Base-by-base conservation (phyloP, 805 yeast species). In the Suhomyces vadensis region DNA sequence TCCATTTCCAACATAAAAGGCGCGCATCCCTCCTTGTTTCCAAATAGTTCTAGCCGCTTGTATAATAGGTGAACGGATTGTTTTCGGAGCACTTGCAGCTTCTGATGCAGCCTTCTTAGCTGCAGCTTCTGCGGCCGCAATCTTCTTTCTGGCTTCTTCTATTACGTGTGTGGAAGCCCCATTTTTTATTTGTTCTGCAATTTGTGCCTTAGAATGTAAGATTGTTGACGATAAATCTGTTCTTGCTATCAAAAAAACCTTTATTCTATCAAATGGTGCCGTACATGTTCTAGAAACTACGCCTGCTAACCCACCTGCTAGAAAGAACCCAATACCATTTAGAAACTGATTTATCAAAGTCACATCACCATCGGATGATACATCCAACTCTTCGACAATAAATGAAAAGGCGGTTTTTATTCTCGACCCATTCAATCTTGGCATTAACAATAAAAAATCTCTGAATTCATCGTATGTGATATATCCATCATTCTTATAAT, bases 1-100 rank as follows among this genome's bases (percentile, higher is more conserved):
- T 1, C 97, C 98, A 67, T 92, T 92, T 5, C 97, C 99, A 11
- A 91, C 96, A 63, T 94, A 94, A 60, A 94, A 94, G 0, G 94
- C 84, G 44, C 78, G 76, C 3, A 90, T 43, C 0, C 99, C 99
- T 21, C 97, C 97, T 64, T 87, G 94, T 54, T 78, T 79, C 76
- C 91, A 94, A 26, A 94, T 65, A 0, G 89, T 79, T 39, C 80
- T 75, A 0, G 91, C 85, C 2, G 97, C 98, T 51, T 89, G 84
- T 2, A 82, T 67, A 17, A 92, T 61, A 0, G 96, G 95, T 1
- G 95, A 83, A 51, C 81, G 75, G 25, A 85, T 82, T 47, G 71
- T 67, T 52, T 61, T 68, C 44, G 60, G 65, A 57, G 56, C 82
- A 48, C 49, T 74, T 3, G 61, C 58, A 27, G 60, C 64, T 43